Evolutionary conservation across 192 early-diverging fungal genomes (phyloP).

Genomic region (Tieghemiomyces parasiticus): DNA sequence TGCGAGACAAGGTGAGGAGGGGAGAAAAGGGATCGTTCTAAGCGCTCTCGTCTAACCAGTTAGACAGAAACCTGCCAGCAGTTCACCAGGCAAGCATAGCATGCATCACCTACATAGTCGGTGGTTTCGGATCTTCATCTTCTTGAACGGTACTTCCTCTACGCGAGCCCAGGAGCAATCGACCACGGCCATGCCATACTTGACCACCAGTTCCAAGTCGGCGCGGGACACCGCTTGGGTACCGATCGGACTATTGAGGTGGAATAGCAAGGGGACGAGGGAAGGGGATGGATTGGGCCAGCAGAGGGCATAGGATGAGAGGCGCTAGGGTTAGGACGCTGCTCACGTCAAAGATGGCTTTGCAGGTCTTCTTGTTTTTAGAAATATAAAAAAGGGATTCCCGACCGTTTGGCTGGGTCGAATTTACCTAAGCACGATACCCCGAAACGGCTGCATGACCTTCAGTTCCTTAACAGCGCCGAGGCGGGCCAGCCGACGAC

Average conservation of each 20-base stretch:
- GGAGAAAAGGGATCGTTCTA: too few relatives aligned
- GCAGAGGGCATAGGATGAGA: not conserved
- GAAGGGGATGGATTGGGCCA: not conserved
- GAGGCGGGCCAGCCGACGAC: constrained; percentile 72
- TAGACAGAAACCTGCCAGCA: not conserved
- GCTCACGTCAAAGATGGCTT: not conserved
- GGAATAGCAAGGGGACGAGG: not conserved
- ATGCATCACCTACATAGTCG: constrained; percentile 46
- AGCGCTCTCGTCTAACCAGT: too few relatives aligned
- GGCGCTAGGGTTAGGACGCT: not conserved
- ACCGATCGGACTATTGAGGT: constrained; percentile 52
- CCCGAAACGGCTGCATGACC: constrained; percentile 73
- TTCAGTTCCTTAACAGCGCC: constrained; percentile 66
- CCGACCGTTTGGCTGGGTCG: not conserved
- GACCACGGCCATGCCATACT: constrained; percentile 76
- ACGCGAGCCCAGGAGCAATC: constrained; percentile 96
- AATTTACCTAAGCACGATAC: constrained; percentile 64
- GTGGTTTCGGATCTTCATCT: constrained; percentile 70
- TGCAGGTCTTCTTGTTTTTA: not conserved
- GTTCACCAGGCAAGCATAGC: not conserved
- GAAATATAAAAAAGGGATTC: not conserved
- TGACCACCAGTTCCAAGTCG: constrained; percentile 59
- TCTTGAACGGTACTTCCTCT: constrained; percentile 87
- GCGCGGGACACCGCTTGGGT: constrained; percentile 74
- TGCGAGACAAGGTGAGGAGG: too few relatives aligned